A percentile compares a stretch with the other conserved stretches of the same genome.
phyloP scores from a whole-genome alignment of 2,329 filamentous ascomycete species.

The Aureobasidium sp. region DNA sequence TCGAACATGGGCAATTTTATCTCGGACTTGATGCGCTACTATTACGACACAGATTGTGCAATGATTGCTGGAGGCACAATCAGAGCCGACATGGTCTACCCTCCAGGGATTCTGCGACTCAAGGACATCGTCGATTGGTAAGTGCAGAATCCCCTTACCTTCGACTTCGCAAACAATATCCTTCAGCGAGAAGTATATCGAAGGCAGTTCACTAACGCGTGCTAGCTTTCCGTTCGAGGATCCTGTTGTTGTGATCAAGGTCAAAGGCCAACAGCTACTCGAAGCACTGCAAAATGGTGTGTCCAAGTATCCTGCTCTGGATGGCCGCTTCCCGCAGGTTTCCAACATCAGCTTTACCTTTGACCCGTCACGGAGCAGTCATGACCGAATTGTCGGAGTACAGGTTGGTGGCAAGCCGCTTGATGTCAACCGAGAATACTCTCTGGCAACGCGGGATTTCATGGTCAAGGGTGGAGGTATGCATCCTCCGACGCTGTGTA shows the following conservation, averaged over 20 bases:
- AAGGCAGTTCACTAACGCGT: slow-evolving; percentile 18
- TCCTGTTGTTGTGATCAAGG: slow-evolving; percentile 67
- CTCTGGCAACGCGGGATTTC: slow-evolving; percentile 73
- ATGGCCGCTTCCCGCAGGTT: slow-evolving; percentile 78
- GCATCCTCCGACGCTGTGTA: neutral
- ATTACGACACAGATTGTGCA: slow-evolving; percentile 72
- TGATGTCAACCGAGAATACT: slow-evolving; percentile 57
- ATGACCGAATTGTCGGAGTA: slow-evolving; percentile 55
- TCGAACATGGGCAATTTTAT: slow-evolving; percentile 87
- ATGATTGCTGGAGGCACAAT: slow-evolving; percentile 83
- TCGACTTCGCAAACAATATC: neutral
- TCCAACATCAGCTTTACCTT: slow-evolving; percentile 73
- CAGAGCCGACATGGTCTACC: slow-evolving; percentile 80
- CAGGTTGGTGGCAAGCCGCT: slow-evolving; percentile 54
- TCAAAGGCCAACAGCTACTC: slow-evolving; percentile 63
- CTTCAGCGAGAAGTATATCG: too few species aligned
- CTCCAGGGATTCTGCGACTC: slow-evolving; percentile 66
- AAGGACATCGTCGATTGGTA: slow-evolving; percentile 74
- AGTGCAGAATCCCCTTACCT: neutral
- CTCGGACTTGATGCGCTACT: slow-evolving; percentile 80
- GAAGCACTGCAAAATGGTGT: slow-evolving; percentile 82
- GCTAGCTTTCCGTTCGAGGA: slow-evolving; percentile 77
- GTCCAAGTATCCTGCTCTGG: slow-evolving; percentile 69
- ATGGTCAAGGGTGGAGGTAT: slow-evolving; percentile 69
- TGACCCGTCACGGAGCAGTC: slow-evolving; percentile 52